Percentiles rank a stretch among this genome's conserved stretches.
phyloP scores from a whole-genome alignment of 345 rosid genomes.

The Aurinia saxatilis region DNA sequence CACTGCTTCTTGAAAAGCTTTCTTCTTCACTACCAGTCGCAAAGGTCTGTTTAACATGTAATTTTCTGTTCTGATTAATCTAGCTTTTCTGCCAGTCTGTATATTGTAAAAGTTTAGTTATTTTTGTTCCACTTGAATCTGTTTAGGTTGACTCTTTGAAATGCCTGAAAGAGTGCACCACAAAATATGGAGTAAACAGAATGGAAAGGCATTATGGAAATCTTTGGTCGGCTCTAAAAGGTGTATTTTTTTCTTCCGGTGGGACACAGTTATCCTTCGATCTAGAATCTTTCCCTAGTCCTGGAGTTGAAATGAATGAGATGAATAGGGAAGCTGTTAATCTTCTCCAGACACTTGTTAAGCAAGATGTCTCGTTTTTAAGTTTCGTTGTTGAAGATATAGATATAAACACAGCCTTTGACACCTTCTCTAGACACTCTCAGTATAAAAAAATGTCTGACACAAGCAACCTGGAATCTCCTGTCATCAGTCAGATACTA shows the following conservation, averaged over 20 bases:
- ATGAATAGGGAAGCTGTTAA: slow-evolving; percentile 52
- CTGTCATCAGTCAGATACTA: slow-evolving; percentile 55
- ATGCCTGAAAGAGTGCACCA: slow-evolving; percentile 52
- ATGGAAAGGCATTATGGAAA: slow-evolving; percentile 51
- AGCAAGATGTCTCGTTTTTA: slow-evolving; percentile 48
- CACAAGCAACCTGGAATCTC: slow-evolving; percentile 49
- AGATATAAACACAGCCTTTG: slow-evolving; percentile 46
- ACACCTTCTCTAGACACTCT: slow-evolving; percentile 37
- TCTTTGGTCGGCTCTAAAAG: slow-evolving; percentile 72
- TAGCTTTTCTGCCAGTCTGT: slow-evolving; percentile 1
- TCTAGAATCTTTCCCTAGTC: slow-evolving; percentile 41
- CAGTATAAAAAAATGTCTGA: slow-evolving; percentile 39
- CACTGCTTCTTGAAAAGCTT: slow-evolving; percentile 86
- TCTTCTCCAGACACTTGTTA: slow-evolving; percentile 48
- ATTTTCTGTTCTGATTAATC: background rate
- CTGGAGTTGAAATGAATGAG: slow-evolving; percentile 37
- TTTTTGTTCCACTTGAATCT: slow-evolving; percentile 10
- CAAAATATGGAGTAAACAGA: slow-evolving; percentile 60
- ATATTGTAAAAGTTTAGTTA: slow-evolving; percentile 12
- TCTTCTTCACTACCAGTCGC: slow-evolving; percentile 79
- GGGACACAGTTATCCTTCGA: slow-evolving; percentile 34
- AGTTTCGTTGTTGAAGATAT: slow-evolving; percentile 49
- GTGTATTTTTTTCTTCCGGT: slow-evolving; percentile 45
- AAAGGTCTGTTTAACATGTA: slow-evolving; percentile 42
- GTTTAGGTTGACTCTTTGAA: slow-evolving; percentile 83